Base-by-base conservation (phyloP, 1,284 basidiomycete genomes). In the Trametes hirsuta region DNA sequence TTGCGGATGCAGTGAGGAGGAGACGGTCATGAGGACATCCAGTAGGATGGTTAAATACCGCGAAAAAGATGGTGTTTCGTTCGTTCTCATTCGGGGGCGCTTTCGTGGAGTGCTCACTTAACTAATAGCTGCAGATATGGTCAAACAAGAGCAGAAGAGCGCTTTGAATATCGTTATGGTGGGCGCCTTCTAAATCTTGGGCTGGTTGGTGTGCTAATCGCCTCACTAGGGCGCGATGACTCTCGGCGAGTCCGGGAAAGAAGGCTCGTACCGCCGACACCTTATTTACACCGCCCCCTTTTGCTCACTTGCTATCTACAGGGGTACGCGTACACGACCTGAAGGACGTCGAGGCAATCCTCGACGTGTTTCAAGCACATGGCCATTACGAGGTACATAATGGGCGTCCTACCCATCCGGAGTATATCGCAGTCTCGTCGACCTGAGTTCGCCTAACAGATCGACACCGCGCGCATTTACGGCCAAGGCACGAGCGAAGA, bases 391-490 rank as follows among this genome's bases (percentile, higher is more conserved):
- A 83, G 71, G 76, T 18, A 18, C 18, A 18, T 18, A 18, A 18
- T 79, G 39, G 45, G 63, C n/a, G 1, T 40, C 1, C n/a, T 14
- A 8, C 0, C 40, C 21, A 3, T 41, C 5, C 18, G 36, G 35
- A 39, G 12, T 8, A n/a, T 11, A 25, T 36, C 6, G 25, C 35
- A 39, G 6, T 36, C 14, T 36, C 30, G 8, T 30, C 30, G 30
- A 40, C 4, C 46, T 18, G 24, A 24, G 4, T 18, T 18, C 48
- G 14, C 4, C 12, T 25, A 18, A 9, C 45, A 82, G 81, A 72
- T 84, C 47, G 86, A 87, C 68, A 84, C 81, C 2, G 82, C 85
- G 15, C 77, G 81, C 1, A 71, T 73, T 14, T 88, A 87, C 68
- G 61, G 71, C 12, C 74, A 69, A 18, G 82, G 83, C 1, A 83